Conservation (phyloP, 345 rosid genomes). For the Arabis hirsuta region DNA sequence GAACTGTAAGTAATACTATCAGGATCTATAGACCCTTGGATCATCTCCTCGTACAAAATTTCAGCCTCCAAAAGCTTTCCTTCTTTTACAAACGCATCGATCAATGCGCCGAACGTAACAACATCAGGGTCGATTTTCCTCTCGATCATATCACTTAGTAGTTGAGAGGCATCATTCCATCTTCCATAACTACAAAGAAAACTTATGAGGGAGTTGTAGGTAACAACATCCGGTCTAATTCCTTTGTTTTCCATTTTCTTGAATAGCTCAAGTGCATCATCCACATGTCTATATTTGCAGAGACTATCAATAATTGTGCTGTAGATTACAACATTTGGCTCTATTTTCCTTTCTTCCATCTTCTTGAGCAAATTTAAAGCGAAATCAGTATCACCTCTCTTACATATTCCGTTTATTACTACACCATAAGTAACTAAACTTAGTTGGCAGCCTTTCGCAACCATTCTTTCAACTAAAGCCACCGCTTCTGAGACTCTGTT, state of each 20-base stretch:
- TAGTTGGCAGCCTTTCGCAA: not conserved
- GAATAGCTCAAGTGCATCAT: conserved; percentile 1
- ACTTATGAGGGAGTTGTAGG: not conserved
- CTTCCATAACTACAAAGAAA: conserved; percentile 1
- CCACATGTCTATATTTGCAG: not conserved
- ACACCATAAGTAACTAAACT: not conserved
- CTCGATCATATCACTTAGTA: not conserved
- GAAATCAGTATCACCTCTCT: conserved; percentile 15
- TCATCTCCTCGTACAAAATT: not conserved
- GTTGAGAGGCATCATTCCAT: not conserved
- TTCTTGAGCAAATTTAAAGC: conserved; percentile 10
- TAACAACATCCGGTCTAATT: not conserved
- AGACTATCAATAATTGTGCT: not conserved
- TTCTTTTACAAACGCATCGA: not conserved
- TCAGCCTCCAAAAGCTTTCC: conserved; percentile 1
- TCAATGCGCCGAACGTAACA: not conserved
- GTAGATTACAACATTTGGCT: not conserved
- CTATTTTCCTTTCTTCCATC: not conserved
- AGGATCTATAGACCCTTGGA: not conserved
- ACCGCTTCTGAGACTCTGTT: not conserved
- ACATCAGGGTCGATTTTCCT: not conserved
- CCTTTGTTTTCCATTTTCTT: not conserved
- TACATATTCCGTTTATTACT: not conserved
- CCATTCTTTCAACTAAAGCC: not conserved
- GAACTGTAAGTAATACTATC: accelerated